Conservation (phyloP, 2,329 filamentous ascomycete species). For the Aspergillus fumigatus region DNA sequence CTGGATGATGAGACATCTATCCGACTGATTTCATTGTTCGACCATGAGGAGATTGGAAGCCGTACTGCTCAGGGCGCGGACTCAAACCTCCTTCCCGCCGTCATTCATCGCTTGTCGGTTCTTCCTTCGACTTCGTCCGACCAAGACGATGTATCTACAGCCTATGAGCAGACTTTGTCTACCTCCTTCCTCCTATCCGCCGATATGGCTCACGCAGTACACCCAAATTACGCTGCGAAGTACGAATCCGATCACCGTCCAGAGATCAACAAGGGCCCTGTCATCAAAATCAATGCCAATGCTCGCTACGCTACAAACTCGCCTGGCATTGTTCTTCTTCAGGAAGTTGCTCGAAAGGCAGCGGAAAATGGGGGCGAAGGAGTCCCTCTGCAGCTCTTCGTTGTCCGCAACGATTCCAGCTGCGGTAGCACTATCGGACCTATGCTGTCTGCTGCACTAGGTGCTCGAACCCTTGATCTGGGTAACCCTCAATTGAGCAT, state of each 20-base stretch:
- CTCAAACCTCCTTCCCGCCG: constrained; percentile 82
- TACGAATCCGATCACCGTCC: constrained; percentile 89
- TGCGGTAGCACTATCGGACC: constrained; percentile 97
- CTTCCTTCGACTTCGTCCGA: constrained; percentile 59
- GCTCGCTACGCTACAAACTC: constrained; percentile 95
- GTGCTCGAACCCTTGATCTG: constrained; percentile 82
- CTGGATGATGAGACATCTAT: constrained; percentile 76
- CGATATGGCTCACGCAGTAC: constrained; percentile 95
- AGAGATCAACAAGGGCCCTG: constrained; percentile 92
- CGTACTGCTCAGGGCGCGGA: constrained; percentile 88
- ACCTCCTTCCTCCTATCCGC: constrained; percentile 92
- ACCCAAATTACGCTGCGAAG: constrained; percentile 90
- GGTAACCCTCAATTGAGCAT: constrained; percentile 94
- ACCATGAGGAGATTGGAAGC: constrained; percentile 96
- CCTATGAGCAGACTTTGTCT: constrained; percentile 87
- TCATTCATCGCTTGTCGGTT: constrained; percentile 80
- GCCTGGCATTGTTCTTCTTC: constrained; percentile 85
- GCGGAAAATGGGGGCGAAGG: constrained; percentile 53
- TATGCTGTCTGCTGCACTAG: constrained; percentile 85
- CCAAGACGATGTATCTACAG: constrained; percentile 65
- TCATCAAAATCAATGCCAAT: constrained; percentile 98
- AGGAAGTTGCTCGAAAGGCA: constrained; percentile 71
- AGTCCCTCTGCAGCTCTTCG: constrained; percentile 90
- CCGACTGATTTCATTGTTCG: constrained; percentile 89
- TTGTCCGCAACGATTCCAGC: constrained; percentile 89